These are phyloP conservation scores for Fusarium sp. DNA, from an alignment of 2,329 filamentous ascomycete genomes.

Conservation along the genomic window DNA sequence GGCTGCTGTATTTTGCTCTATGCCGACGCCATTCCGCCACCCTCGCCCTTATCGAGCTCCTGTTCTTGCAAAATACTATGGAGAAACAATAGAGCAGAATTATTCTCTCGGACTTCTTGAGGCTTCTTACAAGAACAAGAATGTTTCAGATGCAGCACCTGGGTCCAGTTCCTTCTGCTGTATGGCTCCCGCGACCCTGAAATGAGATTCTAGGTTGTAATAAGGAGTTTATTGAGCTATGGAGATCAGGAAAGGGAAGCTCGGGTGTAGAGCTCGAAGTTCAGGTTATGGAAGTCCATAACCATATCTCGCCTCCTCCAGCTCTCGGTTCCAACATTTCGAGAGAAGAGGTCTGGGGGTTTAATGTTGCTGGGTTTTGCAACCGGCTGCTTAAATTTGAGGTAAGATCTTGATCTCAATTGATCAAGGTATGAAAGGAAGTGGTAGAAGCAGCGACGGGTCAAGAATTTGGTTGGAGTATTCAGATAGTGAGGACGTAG, in stretches of 20 bases:
- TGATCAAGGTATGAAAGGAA: neutral
- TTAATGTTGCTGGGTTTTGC: neutral
- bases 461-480: fast-evolving
- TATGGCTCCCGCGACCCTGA: neutral
- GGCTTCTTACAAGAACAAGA: neutral
- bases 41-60: neutral
- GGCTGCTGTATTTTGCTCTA: neutral
- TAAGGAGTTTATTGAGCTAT: neutral
- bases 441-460: fast-evolving
- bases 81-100: neutral
- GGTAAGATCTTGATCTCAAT: neutral
- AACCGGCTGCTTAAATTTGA: neutral
- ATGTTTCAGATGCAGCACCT: neutral
- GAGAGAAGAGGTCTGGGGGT: neutral
- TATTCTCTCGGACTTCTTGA: neutral
- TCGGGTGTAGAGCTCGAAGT: neutral
- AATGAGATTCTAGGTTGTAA: neutral
- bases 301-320: neutral
- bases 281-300: neutral
- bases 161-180: neutral
- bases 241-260: neutral
- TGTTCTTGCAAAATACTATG: neutral
- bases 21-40: neutral
- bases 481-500: neutral
- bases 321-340: neutral